Evolutionary conservation across 495 filamentous ascomycete species (phyloP).

Genomic region (Aspergillus homomorphus): DNA sequence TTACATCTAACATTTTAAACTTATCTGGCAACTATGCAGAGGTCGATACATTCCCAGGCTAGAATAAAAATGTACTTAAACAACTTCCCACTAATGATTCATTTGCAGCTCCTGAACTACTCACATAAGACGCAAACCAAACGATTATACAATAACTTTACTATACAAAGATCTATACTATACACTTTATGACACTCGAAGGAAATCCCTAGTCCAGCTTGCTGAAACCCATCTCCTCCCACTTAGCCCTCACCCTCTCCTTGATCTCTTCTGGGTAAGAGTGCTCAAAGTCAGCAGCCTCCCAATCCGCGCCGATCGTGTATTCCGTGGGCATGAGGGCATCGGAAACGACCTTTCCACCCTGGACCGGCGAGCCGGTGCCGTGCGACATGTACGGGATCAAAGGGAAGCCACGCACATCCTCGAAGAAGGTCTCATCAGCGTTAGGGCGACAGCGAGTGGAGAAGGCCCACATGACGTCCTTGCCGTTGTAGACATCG

Average conservation of each 20-base stretch:
- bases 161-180: background rate
- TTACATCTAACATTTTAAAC: too few relatives aligned
- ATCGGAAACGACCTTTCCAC: slow-evolving; percentile 43
- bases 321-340: slow-evolving; percentile 37
- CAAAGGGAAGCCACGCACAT: slow-evolving; percentile 37
- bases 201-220: slow-evolving; percentile 17
- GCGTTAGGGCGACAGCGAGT: slow-evolving; percentile 37
- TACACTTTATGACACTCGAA: background rate
- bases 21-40: too few relatives aligned
- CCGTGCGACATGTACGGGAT: slow-evolving; percentile 41
- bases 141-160: too few relatives aligned
- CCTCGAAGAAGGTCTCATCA: slow-evolving; percentile 39
- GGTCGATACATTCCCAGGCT: too few relatives aligned
- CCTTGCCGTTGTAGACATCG: slow-evolving; percentile 33
- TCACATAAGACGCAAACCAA: too few relatives aligned
- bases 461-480: slow-evolving; percentile 44
- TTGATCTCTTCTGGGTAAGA: slow-evolving; percentile 37
- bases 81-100: too few relatives aligned
- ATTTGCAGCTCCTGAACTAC: too few relatives aligned
- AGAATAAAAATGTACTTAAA: too few relatives aligned
- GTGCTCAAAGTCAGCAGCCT: slow-evolving; percentile 32
- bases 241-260: slow-evolving; percentile 29
- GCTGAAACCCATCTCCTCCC: slow-evolving; percentile 34
- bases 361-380: slow-evolving; percentile 20
- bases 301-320: slow-evolving; percentile 31